These are phyloP conservation scores for Cicer pinnatifidum DNA, from an alignment of 306 rosid genomes.

Conservation along the genomic window DNA sequence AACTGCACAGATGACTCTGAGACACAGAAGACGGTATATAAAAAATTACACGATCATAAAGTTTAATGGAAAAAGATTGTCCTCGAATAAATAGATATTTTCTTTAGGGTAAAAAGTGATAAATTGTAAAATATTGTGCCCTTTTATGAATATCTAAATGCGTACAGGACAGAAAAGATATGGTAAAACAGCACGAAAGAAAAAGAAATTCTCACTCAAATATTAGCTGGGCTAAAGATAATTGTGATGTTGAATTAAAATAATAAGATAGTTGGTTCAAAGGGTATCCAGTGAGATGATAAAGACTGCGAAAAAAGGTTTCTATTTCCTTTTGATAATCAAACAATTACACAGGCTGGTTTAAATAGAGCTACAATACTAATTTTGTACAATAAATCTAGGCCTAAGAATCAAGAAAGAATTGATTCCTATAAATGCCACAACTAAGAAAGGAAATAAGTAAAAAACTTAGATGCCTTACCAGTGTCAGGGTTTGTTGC, in stretches of 20 bases:
- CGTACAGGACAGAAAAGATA: slow-evolving; percentile 34
- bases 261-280: slow-evolving; percentile 9
- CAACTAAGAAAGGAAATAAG: neutral
- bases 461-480: slow-evolving; percentile 47
- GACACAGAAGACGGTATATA: slow-evolving; percentile 40
- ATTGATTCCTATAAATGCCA: too few relatives aligned
- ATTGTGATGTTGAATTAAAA: slow-evolving; percentile 16
- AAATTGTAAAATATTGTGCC: slow-evolving; percentile 26
- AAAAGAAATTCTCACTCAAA: neutral
- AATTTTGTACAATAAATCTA: too few relatives aligned
- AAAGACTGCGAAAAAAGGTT: neutral
- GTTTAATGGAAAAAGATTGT: slow-evolving; percentile 38
- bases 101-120: neutral
- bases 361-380: too few relatives aligned
- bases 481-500: slow-evolving; percentile 63
- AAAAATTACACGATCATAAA: slow-evolving; percentile 38
- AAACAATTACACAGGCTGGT: too few relatives aligned
- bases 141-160: slow-evolving; percentile 25
- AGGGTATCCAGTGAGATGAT: slow-evolving; percentile 28
- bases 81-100: slow-evolving; percentile 21
- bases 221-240: neutral
- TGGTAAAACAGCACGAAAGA: slow-evolving; percentile 15
- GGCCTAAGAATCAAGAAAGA: too few relatives aligned
- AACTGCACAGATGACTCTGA: slow-evolving; percentile 67
- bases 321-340: too few relatives aligned